Evolutionary conservation across 768 basidiomycete genomes (phyloP).

Genomic region (Mycena sanguinolenta): DNA sequence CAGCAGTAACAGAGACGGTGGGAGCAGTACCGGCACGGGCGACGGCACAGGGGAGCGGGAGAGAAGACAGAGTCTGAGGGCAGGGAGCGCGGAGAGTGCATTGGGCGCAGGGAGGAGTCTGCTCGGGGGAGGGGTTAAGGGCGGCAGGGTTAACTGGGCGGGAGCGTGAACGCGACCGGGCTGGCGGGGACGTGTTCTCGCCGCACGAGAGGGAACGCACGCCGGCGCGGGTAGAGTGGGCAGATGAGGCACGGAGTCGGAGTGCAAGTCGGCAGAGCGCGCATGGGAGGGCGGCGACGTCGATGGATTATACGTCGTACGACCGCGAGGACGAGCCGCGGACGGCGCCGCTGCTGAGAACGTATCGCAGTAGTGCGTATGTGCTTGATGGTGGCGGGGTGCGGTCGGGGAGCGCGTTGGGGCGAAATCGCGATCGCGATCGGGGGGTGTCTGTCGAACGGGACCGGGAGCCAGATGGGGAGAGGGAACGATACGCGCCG

Average conservation of each 20-base stretch:
- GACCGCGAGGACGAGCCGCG: constrained; percentile 43
- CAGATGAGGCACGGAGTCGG: constrained; percentile 40
- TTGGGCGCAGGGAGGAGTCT: constrained; percentile 67
- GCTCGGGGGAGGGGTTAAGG: constrained; percentile 75
- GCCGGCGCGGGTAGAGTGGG: constrained; percentile 42
- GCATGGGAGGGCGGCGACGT: constrained; percentile 61
- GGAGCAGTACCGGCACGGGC: constrained; percentile 7
- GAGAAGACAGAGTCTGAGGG: constrained; percentile 67
- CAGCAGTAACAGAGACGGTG: background rate
- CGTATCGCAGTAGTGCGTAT: constrained; percentile 57
- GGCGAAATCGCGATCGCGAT: constrained; percentile 15
- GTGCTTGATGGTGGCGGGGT: constrained; percentile 44
- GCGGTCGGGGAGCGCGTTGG: constrained; percentile 32
- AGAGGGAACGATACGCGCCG: constrained; percentile 27
- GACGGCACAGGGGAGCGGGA: constrained; percentile 46
- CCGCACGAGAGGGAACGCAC: constrained; percentile 23
- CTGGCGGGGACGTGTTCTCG: constrained; percentile 32
- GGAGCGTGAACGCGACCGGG: background rate
- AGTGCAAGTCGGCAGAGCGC: constrained; percentile 37
- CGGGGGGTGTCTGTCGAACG: constrained; percentile 35
- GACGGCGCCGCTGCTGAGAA: constrained; percentile 54
- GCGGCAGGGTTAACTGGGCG: constrained; percentile 70
- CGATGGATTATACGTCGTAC: constrained; percentile 61
- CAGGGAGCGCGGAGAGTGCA: constrained; percentile 80
- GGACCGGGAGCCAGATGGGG: constrained; percentile 25